phyloP scores from a whole-genome alignment of 1,284 basidiomycete genomes.

The Trichosporon ovoides region DNA sequence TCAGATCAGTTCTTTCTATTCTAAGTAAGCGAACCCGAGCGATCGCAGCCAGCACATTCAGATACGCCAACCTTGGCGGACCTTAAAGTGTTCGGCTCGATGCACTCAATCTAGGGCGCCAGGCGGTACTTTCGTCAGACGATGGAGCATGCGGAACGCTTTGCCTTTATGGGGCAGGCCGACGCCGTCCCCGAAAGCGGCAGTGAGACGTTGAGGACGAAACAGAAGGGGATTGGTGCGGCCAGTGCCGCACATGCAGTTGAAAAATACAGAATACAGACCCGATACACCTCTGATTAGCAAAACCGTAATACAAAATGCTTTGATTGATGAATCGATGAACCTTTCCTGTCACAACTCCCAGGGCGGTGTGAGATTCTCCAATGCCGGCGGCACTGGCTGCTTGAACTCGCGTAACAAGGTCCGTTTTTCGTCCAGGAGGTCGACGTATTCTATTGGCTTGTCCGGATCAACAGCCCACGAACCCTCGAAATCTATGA shows the following conservation, averaged over 20 bases:
- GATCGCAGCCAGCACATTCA: too few relatives aligned
- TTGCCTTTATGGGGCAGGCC: too few relatives aligned
- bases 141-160: too few relatives aligned
- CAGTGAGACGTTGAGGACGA: neutral
- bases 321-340: too few relatives aligned
- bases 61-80: too few relatives aligned
- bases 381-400: neutral
- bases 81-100: too few relatives aligned
- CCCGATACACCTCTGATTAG: neutral
- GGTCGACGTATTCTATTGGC: constrained; percentile 1
- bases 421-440: constrained; percentile 8
- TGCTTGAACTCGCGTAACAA: constrained; percentile 9
- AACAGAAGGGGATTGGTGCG: neutral
- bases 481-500: constrained; percentile 5
- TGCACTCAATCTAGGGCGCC: too few relatives aligned
- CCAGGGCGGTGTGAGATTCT: constrained; percentile 10
- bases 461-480: constrained; percentile 5
- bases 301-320: too few relatives aligned
- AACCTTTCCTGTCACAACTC: neutral
- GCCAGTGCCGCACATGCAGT: too few relatives aligned
- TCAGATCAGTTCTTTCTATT: too few relatives aligned
- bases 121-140: too few relatives aligned
- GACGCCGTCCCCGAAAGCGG: neutral
- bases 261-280: neutral
- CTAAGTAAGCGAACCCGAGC: too few relatives aligned